phyloP scores from a whole-genome alignment of 2,329 filamentous ascomycete species.

The Alternaria arborescens region DNA sequence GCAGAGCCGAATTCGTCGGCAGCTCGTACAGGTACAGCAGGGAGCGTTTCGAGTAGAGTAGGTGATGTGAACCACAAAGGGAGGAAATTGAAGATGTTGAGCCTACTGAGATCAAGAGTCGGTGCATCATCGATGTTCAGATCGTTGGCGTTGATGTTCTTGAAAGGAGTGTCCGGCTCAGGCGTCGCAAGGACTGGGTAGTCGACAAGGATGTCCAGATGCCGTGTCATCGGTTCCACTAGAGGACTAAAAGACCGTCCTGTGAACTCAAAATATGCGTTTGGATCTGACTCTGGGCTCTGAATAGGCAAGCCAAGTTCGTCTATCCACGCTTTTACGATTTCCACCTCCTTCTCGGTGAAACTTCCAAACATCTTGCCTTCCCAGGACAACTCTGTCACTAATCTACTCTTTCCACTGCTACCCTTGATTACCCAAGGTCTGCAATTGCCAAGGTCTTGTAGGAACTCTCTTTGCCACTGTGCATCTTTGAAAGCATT shows the following conservation, averaged over 20 bases:
- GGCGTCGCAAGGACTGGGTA: slow-evolving; percentile 20
- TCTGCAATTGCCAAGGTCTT: slow-evolving; percentile 45
- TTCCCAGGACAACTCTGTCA: slow-evolving; percentile 56
- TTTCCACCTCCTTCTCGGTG: slow-evolving; percentile 53
- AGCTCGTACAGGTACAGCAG: slow-evolving; percentile 49
- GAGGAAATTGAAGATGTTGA: slow-evolving; percentile 33
- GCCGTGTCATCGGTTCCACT: slow-evolving; percentile 1
- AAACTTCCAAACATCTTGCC: slow-evolving; percentile 63
- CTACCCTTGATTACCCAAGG: slow-evolving; percentile 56
- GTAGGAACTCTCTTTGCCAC: slow-evolving; percentile 51
- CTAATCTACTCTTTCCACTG: slow-evolving; percentile 52
- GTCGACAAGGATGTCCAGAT: slow-evolving; percentile 13
- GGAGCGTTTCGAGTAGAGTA: slow-evolving; percentile 50
- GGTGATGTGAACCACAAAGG: slow-evolving; percentile 52
- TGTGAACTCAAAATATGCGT: slow-evolving; percentile 33
- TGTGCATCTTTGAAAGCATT: slow-evolving; percentile 35
- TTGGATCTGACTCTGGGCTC: slow-evolving; percentile 12
- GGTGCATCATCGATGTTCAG: not conserved
- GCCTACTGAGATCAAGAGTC: not conserved
- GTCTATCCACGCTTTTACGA: slow-evolving; percentile 54
- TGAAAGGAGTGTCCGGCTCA: not conserved
- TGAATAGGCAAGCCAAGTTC: slow-evolving; percentile 29
- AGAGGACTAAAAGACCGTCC: slow-evolving; percentile 4
- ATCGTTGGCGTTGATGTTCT: not conserved
- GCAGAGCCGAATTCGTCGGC: slow-evolving; percentile 44